Evolutionary conservation across 208 protist genomes (phyloP).

Genomic region (Borovskyia barvae): DNA sequence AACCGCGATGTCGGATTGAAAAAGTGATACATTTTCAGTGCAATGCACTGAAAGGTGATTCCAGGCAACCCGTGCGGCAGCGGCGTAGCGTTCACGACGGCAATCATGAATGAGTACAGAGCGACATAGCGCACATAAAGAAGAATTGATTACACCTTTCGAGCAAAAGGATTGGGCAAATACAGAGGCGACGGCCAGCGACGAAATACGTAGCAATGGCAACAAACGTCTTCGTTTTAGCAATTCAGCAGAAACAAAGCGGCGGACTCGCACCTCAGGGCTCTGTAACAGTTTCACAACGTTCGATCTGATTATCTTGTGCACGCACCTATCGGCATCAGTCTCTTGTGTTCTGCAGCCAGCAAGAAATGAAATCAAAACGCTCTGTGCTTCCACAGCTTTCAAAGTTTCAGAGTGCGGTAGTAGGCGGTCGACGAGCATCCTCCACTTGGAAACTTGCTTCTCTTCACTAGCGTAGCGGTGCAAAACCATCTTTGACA

Average conservation of each 20-base stretch:
- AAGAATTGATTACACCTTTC: slow-evolving; percentile 11
- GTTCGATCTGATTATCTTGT: neutral
- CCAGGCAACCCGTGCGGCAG: slow-evolving; percentile 56
- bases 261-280: slow-evolving; percentile 10
- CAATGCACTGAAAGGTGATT: slow-evolving; percentile 57
- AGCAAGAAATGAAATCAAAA: slow-evolving; percentile 8
- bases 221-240: slow-evolving; percentile 36
- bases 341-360: neutral
- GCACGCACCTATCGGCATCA: neutral
- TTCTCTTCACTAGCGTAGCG: too few relatives aligned
- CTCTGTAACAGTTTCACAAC: slow-evolving; percentile 22
- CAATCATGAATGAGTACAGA: slow-evolving; percentile 28
- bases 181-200: slow-evolving; percentile 22
- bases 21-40: slow-evolving; percentile 7
- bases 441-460: neutral
- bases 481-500: neutral
- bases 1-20: slow-evolving; percentile 9
- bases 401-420: slow-evolving; percentile 10
- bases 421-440: slow-evolving; percentile 4
- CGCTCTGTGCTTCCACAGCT: slow-evolving; percentile 8
- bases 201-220: slow-evolving; percentile 31
- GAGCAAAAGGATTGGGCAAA: slow-evolving; percentile 44
- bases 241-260: slow-evolving; percentile 16
- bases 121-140: slow-evolving; percentile 31
- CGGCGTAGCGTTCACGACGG: slow-evolving; percentile 17